Conservation (phyloP, 345 rosid genomes). For the Crucihimalaya himalaica region DNA sequence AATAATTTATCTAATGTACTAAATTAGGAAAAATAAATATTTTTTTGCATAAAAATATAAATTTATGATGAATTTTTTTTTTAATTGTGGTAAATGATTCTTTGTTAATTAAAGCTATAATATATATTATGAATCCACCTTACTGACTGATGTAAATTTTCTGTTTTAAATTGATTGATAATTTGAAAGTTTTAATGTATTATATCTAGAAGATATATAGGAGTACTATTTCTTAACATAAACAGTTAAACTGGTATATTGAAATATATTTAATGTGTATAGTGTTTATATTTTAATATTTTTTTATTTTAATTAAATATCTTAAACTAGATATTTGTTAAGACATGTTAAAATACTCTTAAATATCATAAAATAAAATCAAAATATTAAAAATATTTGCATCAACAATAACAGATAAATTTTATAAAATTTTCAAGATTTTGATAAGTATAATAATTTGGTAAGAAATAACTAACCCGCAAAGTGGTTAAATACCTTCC, state of each 20-base stretch:
- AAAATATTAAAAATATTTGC: background rate
- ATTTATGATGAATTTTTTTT: too few relatives aligned
- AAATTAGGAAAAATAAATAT: too few relatives aligned
- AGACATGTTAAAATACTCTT: background rate
- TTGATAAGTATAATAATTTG: slow-evolving; percentile 3
- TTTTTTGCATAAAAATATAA: too few relatives aligned
- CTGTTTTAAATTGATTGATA: background rate
- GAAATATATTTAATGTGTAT: too few relatives aligned
- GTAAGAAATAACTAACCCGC: background rate
- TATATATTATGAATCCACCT: background rate
- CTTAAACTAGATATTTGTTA: too few relatives aligned
- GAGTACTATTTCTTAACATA: too few relatives aligned
- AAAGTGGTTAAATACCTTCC: slow-evolving; percentile 11
- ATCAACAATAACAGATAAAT: background rate
- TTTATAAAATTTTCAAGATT: background rate
- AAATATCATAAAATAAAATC: background rate
- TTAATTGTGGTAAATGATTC: background rate
- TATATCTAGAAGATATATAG: background rate
- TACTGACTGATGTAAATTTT: background rate
- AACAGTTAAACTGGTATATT: too few relatives aligned
- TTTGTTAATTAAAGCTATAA: background rate
- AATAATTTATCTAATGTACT: too few relatives aligned
- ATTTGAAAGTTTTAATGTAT: background rate
- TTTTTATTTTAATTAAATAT: too few relatives aligned
- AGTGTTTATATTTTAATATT: too few relatives aligned